Percentiles rank a stretch among this genome's conserved stretches.
Evolutionary conservation across 441 rosid genomes (phyloP).

Genomic region (Gossypium laxum): DNA sequence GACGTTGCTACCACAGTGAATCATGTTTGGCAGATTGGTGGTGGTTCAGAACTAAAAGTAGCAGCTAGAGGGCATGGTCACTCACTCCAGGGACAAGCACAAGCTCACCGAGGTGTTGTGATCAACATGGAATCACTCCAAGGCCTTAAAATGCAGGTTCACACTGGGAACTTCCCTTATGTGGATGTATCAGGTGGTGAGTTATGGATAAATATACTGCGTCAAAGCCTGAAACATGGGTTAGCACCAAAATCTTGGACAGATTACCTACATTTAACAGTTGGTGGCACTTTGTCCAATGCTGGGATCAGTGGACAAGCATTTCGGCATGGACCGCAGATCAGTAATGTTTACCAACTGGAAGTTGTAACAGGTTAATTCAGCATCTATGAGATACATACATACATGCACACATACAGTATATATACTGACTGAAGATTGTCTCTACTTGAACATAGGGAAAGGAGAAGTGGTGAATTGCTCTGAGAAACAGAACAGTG

Average conservation of each 20-base stretch:
- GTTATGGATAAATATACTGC: slow-evolving; percentile 82
- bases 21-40: slow-evolving; percentile 77
- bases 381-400: slow-evolving; percentile 14
- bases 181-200: slow-evolving; percentile 82
- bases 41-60: slow-evolving; percentile 60
- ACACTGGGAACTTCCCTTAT: slow-evolving; percentile 37
- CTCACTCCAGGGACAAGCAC: slow-evolving; percentile 91
- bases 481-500: slow-evolving; percentile 68
- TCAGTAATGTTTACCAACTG: slow-evolving; percentile 80
- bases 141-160: slow-evolving; percentile 38
- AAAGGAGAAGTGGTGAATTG: slow-evolving; percentile 74
- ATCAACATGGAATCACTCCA: slow-evolving; percentile 77
- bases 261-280: slow-evolving; percentile 87
- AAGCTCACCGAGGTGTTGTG: slow-evolving; percentile 62
- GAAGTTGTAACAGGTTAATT: slow-evolving; percentile 81
- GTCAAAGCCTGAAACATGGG: slow-evolving; percentile 63
- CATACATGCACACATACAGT: slow-evolving; percentile 2
- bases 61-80: slow-evolving; percentile 95
- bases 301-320: slow-evolving; percentile 98
- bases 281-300: slow-evolving; percentile 90
- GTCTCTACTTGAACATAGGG: slow-evolving; percentile 44
- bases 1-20: slow-evolving; percentile 64
- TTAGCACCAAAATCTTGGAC: slow-evolving; percentile 96
- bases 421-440: background rate
- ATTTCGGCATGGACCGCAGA: slow-evolving; percentile 92